Percentiles rank a stretch among this genome's conserved stretches.
Evolutionary conservation across 2,329 filamentous ascomycete species (phyloP).

Genomic region (Chrysoporthe austroafricana): DNA sequence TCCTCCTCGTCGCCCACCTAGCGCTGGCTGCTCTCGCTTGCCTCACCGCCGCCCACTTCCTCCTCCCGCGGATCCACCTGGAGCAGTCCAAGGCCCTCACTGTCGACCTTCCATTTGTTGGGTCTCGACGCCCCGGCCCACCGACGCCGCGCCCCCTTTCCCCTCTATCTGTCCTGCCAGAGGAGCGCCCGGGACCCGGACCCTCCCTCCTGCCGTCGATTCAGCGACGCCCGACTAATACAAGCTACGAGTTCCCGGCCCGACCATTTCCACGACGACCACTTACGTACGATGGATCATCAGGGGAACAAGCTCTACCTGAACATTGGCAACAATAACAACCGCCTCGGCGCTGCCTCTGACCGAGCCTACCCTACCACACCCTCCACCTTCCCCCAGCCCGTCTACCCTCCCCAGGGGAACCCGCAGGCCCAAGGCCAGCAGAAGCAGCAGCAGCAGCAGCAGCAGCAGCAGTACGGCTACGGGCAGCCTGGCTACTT

Average conservation of each 20-base stretch:
- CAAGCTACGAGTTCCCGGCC: slow-evolving; percentile 22
- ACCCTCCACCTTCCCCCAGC: slow-evolving; percentile 94
- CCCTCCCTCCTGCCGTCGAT: slow-evolving; percentile 23
- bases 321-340: slow-evolving; percentile 67
- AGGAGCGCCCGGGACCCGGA: slow-evolving; percentile 10
- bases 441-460: slow-evolving; percentile 51
- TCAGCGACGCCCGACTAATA: slow-evolving; percentile 23
- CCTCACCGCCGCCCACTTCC: slow-evolving; percentile 26
- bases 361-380: slow-evolving; percentile 82
- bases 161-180: slow-evolving; percentile 18
- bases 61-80: slow-evolving; percentile 22
- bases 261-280: slow-evolving; percentile 25
- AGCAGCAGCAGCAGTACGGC: slow-evolving; percentile 51
- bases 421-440: slow-evolving; percentile 40
- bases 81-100: slow-evolving; percentile 7
- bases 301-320: slow-evolving; percentile 67
- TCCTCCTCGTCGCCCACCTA: not conserved
- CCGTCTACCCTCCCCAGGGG: slow-evolving; percentile 61
- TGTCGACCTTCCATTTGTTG: slow-evolving; percentile 24
- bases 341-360: slow-evolving; percentile 61
- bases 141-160: slow-evolving; percentile 26
- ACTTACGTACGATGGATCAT: slow-evolving; percentile 51
- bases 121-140: slow-evolving; percentile 15
- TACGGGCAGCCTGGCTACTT: slow-evolving; percentile 57
- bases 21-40: slow-evolving; percentile 19